Base-by-base conservation (phyloP, 345 rosid species). In the Eucalyptus regnans region DNA sequence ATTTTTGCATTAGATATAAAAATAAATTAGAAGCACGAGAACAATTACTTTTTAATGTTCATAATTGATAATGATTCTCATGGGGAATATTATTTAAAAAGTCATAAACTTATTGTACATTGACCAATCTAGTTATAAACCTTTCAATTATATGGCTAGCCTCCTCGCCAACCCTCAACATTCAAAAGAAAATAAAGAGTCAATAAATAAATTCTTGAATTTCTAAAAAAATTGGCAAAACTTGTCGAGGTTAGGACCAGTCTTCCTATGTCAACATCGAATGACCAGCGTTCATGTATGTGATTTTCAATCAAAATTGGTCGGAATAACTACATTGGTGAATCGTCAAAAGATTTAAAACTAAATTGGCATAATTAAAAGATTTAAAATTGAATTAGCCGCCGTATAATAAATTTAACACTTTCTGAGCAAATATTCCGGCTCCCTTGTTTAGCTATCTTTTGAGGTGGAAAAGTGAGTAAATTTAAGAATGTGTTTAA, bases 341-440 rank as follows among this genome's bases (percentile, higher is more conserved):
- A 60, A 60, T 58, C n/a, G 0, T 60, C 31, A 60, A 60, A 60
- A 60, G 7, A 10, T 60, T 60, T 11, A 60, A 25, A 12, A 60
- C 12, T 60, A 27, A 60, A 60, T 60, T 60, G 15, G 0, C 15
- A 56, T 23, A 56, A 4, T 56, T 56, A 23, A 56, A 56, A 56
- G 2, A 56, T 56, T 56, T 56, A 22, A 17, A 56, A 56, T 56
- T 56, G 20, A 56, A 56, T 56, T 8, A 6, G 4, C 13, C 8
- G 2, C 7, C 1, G 1, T 52, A 52, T 52, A 27, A 27, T 60
- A 27, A 1, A 0, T 60, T 60, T 60, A 60, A 12, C 2, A 12
- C 31, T 25, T 60, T 60, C 0, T 25, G 15, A 12, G 14, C n/a
- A 25, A 25, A 25, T 60, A 60, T 60, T 27, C 2, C 0, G 13